phyloP scores from a whole-genome alignment of 768 basidiomycete genomes.

The Cystofilobasidium ferigula region DNA sequence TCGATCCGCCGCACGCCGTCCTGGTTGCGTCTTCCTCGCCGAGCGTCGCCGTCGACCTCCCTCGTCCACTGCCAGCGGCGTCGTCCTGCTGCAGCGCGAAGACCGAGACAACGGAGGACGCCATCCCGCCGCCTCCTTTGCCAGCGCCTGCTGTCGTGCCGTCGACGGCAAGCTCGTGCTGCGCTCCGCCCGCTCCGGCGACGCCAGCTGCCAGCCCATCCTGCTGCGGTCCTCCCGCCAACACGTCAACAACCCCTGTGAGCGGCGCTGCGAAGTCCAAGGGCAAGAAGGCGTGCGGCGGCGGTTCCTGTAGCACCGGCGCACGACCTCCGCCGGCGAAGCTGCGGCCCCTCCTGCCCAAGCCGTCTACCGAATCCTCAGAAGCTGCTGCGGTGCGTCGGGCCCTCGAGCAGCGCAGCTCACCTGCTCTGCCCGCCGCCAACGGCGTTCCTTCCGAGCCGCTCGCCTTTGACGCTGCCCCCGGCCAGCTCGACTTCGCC shows the following conservation, averaged over 20 bases:
- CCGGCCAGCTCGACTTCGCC: not conserved
- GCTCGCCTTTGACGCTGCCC: not conserved
- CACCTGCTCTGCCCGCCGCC: not conserved
- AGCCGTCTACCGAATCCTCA: not conserved
- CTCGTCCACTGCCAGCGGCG: not conserved
- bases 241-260: not conserved
- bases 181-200: not conserved
- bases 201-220: not conserved
- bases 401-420: not conserved
- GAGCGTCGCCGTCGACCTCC: not conserved
- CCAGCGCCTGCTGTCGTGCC: not conserved
- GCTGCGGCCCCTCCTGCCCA: not conserved
- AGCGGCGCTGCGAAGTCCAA: not conserved
- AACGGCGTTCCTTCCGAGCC: not conserved
- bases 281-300: not conserved
- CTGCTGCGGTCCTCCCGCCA: not conserved
- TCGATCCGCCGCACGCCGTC: not conserved
- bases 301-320: not conserved
- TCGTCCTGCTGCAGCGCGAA: slow-evolving; percentile 16
- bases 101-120: not conserved
- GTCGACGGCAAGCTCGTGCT: not conserved
- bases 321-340: not conserved
- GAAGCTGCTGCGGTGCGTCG: too few species aligned
- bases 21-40: not conserved
- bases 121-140: not conserved